Evolutionary conservation across 2,329 filamentous ascomycete species (phyloP).

Genomic region (Colletotrichum chlorophyti): DNA sequence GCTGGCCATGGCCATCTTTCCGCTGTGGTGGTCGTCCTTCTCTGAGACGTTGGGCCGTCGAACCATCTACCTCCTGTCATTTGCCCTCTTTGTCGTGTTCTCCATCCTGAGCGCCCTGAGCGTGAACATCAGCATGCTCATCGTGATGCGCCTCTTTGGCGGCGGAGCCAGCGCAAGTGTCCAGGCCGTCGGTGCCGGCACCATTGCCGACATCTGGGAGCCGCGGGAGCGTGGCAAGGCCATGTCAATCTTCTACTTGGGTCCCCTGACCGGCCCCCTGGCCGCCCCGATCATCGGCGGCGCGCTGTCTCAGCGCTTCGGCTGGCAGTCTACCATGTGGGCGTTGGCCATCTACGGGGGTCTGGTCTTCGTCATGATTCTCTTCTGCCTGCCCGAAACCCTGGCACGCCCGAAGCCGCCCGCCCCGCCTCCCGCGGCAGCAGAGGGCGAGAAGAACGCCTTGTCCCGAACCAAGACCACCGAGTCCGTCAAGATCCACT

Average conservation of each 20-base stretch:
- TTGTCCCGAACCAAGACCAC: constrained; percentile 64
- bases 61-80: constrained; percentile 80
- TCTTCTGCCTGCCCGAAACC: constrained; percentile 72
- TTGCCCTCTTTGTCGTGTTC: constrained; percentile 75
- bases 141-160: constrained; percentile 75
- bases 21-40: constrained; percentile 87
- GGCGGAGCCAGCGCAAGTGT: constrained; percentile 82
- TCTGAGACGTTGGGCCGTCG: constrained; percentile 76
- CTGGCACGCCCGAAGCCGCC: constrained; percentile 47
- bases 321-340: constrained; percentile 82
- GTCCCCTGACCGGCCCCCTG: constrained; percentile 77
- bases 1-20: constrained; percentile 83
- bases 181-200: constrained; percentile 83
- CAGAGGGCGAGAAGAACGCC: constrained; percentile 16
- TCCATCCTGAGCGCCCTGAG: constrained; percentile 73
- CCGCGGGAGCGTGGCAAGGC: constrained; percentile 73
- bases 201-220: constrained; percentile 84
- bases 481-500: constrained; percentile 65
- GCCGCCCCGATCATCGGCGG: constrained; percentile 81
- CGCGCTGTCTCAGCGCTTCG: constrained; percentile 69
- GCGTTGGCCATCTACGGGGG: constrained; percentile 76
- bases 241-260: constrained; percentile 86
- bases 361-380: constrained; percentile 58
- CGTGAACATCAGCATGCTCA: constrained; percentile 75
- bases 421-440: constrained; percentile 17